phyloP scores from a whole-genome alignment of 306 rosid species.

The Erythrophleum fordii region DNA sequence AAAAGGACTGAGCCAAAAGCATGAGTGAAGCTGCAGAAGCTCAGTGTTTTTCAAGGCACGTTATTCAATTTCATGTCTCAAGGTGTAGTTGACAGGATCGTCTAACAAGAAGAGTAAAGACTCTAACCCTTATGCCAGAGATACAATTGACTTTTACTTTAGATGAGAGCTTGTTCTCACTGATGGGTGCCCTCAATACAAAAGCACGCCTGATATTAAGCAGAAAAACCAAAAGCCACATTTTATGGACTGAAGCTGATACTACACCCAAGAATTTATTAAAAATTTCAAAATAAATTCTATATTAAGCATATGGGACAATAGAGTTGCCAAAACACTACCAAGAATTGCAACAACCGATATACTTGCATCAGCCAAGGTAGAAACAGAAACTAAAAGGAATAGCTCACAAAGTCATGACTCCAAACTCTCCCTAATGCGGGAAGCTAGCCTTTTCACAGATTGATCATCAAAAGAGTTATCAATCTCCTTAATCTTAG shows the following conservation, averaged over 20 bases:
- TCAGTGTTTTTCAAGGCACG: not conserved
- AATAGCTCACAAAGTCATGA: constrained; percentile 41
- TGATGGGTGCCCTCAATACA: constrained; percentile 8
- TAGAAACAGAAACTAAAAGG: constrained; percentile 21
- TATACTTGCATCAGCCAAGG: constrained; percentile 33
- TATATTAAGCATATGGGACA: constrained; percentile 33
- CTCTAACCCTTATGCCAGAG: not conserved
- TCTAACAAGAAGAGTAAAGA: not conserved
- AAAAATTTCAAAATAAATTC: not conserved
- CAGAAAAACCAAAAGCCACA: not conserved
- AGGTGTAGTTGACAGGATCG: not conserved
- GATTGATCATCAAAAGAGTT: constrained; percentile 59
- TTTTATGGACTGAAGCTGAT: constrained; percentile 4
- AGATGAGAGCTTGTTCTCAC: not conserved
- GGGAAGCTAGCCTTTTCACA: constrained; percentile 67
- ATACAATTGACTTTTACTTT: not conserved
- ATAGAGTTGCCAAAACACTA: constrained; percentile 9
- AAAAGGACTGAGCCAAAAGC: not conserved
- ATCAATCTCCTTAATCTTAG: constrained; percentile 66
- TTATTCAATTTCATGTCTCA: not conserved
- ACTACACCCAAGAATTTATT: not conserved
- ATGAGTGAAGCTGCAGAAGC: not conserved
- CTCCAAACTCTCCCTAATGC: constrained; percentile 50
- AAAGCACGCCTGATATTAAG: not conserved
- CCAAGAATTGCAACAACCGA: constrained; percentile 9